Base-by-base conservation (phyloP, 352 stramenopile genomes). In the Pythium rishiriense region DNA sequence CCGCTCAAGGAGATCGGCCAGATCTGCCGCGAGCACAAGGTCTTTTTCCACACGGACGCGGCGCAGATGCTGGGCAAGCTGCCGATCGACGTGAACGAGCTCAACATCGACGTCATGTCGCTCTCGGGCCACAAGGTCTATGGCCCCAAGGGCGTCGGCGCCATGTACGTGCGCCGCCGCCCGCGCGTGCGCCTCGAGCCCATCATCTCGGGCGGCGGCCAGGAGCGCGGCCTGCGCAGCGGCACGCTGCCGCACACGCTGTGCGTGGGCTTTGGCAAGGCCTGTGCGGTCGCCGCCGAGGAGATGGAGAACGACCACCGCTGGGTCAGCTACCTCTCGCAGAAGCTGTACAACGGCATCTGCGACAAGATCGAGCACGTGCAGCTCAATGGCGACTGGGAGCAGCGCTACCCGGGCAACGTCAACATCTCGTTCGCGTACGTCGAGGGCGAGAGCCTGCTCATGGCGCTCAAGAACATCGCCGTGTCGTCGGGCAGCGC, bases 391-490 rank as follows among this genome's bases (percentile, higher is more conserved):
- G 98, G 97, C 33, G 94, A 99, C 78, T 67, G 83, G 19, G 84
- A 96, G 54, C 64, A 95, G 69, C 85, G 96, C 24, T 98, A 99
- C 78, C 80, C 87, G 21, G 98, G 98, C 50, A 99, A 98, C 79
- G 67, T 99, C 29, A 99, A 99, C 81, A 91, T 99, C 41, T 99
- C 93, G 61, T 99, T 99, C 81, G 96, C 97, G 11, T 99, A 99
- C 79, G 97, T 99, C 17, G 97, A 99, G 71, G 98, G 98, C 56
- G 98, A 99, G 80, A 98, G 87, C 62, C 81, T 99, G 63, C 82
- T 99, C 24, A 99, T 99, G 98, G 96, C 96, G 48, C 80, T 97
- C 50, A 99, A 99, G 79, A 99, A 99, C 80, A 97, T 99, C 58
- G 98, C 97, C 4, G 98, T 99, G 28, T 98, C 86, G 24, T 98